Base-by-base conservation (phyloP, 495 filamentous ascomycete genomes). In the Cercophora newfieldiana region DNA sequence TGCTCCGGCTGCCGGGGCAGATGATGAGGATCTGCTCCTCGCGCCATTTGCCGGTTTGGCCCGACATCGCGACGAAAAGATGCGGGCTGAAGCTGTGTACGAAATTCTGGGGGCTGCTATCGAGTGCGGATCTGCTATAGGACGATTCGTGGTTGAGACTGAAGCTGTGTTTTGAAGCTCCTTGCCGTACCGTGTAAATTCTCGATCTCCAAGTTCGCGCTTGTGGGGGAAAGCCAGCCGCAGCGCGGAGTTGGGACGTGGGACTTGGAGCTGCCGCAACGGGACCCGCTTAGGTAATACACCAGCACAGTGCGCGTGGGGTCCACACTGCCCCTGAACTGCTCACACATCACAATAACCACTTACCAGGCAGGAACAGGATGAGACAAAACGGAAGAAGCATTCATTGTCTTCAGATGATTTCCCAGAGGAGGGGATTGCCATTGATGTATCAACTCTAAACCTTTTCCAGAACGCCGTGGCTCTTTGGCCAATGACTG, bases 1-100 rank as follows among this genome's bases (percentile, higher is more conserved):
- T 97, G 63, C 90, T 93, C 77, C 92, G 89, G 73, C 93, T 97
- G 71, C 95, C 95, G 48, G 96, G 95, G 77, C 91, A 92, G 81
- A 99, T 94, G 78, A 99, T 86, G 65, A 84, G 79, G 57, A 84
- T 68, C 72, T 83, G 81, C 53, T 86, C 84, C 71, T 86, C 84
- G 69, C 79, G 78, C 77, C 80, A 86, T 68, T 82, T 83, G 68
- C 76, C 76, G 60, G 78, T 77, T 67, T 81, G 79, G 66, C 68
- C 71, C 28, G 79, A 79, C 80, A 82, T 82, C n/a, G 70, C 66
- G 74, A 54, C 56, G 19, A 66, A 30, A 26, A 0, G 16, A 19
- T 55, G 54, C 7, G 53, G 21, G 56, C 3, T 47, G 48, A 24
- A 21, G 44, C 7, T 50, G 48, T 28, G n/a, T 19, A 3, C 37